phyloP scores from a whole-genome alignment of 176 grass and related monocot genomes.

The Echinochloa phyllopogon region DNA sequence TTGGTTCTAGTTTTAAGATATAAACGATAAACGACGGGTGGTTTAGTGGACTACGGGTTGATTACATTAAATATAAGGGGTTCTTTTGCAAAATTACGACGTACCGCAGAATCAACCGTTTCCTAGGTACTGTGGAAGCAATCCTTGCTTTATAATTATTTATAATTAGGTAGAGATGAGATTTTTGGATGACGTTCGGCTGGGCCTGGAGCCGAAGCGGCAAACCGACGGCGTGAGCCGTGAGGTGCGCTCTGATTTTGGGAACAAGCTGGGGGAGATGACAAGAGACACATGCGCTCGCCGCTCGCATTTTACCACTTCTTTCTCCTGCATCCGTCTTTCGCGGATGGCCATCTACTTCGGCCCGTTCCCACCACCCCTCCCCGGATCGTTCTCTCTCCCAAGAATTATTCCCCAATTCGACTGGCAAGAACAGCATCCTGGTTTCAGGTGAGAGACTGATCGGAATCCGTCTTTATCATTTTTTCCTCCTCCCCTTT shows the following conservation, averaged over 20 bases:
- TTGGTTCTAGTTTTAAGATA: too few relatives aligned
- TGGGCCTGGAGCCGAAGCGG: background rate
- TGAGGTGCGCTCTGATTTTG: background rate
- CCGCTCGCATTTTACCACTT: slow-evolving; percentile 28
- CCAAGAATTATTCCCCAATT: slow-evolving; percentile 41
- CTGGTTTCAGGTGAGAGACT: slow-evolving; percentile 42
- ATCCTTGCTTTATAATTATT: too few relatives aligned
- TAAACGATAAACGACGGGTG: too few relatives aligned
- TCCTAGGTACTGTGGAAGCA: too few relatives aligned
- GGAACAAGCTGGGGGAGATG: background rate
- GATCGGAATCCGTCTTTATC: background rate
- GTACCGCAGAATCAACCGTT: too few relatives aligned
- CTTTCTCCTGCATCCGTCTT: slow-evolving; percentile 40
- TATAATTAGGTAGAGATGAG: too few relatives aligned
- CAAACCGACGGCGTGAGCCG: background rate
- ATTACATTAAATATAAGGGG: too few relatives aligned
- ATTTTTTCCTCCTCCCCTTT: background rate
- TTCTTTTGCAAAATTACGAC: too few relatives aligned
- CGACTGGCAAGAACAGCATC: slow-evolving; percentile 28
- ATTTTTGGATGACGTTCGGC: too few relatives aligned
- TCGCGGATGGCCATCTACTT: slow-evolving; percentile 46
- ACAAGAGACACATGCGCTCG: background rate
- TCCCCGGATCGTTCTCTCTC: slow-evolving; percentile 40
- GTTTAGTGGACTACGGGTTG: too few relatives aligned
- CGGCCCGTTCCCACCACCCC: slow-evolving; percentile 25